Conservation (phyloP, 768 basidiomycete genomes). For the Naganishia antarctica region DNA sequence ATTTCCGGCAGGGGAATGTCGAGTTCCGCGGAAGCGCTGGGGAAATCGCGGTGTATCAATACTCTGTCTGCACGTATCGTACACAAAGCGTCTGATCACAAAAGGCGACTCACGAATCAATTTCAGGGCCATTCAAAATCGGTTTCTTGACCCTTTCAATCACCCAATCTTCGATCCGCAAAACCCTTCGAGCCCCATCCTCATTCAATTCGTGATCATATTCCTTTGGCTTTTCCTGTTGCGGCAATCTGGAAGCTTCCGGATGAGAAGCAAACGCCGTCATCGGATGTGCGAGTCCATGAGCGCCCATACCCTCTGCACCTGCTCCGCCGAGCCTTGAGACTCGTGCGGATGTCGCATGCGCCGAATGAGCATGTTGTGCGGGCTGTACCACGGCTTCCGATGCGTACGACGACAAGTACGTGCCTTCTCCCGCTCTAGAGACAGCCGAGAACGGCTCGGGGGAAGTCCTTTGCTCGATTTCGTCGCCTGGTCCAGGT, state of each 20-base stretch:
- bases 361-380: slow-evolving; percentile 12
- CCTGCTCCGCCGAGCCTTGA: slow-evolving; percentile 1
- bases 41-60: no score
- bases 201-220: slow-evolving; percentile 25
- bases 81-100: no score
- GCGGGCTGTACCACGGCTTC: slow-evolving; percentile 16
- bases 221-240: not conserved
- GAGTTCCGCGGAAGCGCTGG: slow-evolving; percentile 47
- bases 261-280: not conserved
- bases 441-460: slow-evolving; percentile 17
- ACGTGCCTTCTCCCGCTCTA: slow-evolving; percentile 11
- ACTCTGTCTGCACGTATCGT: no score
- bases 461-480: not conserved
- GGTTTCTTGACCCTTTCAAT: slow-evolving; percentile 46
- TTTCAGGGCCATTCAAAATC: slow-evolving; percentile 59
- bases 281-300: slow-evolving; percentile 7
- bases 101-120: slow-evolving; percentile 55
- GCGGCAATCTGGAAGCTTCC: not conserved
- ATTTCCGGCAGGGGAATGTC: slow-evolving; percentile 89
- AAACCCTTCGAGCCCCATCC: slow-evolving; percentile 22
- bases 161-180: slow-evolving; percentile 50
- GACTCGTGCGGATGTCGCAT: slow-evolving; percentile 7
- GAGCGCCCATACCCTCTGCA: not conserved
- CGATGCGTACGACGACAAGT: slow-evolving; percentile 9
- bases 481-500: not conserved